phyloP scores from a whole-genome alignment of 1,284 basidiomycete species.

The Dichomitus squalens region DNA sequence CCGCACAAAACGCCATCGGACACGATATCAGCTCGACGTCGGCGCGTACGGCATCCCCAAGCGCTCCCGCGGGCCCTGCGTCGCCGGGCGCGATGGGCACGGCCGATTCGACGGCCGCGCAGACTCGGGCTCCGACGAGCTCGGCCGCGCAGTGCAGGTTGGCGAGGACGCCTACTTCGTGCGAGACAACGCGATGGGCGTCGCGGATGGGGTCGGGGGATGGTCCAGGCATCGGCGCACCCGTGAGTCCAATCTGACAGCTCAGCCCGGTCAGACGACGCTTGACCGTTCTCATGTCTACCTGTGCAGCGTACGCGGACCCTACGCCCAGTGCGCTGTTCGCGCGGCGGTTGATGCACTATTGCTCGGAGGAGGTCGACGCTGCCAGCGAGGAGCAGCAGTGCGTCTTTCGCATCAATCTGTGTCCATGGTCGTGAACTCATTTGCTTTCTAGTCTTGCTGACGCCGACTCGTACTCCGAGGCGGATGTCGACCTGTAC shows the following conservation, averaged over 20 bases:
- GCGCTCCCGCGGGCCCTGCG: slow-evolving; percentile 31
- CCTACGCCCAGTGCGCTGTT: slow-evolving; percentile 76
- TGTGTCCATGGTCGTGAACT: background rate
- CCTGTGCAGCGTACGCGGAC: slow-evolving; percentile 22
- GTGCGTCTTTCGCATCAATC: slow-evolving; percentile 4
- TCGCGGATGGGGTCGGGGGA: slow-evolving; percentile 89
- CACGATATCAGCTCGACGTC: slow-evolving; percentile 65
- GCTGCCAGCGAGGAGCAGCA: slow-evolving; percentile 22
- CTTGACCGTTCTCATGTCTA: background rate
- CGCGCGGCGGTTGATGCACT: slow-evolving; percentile 86
- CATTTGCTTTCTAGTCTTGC: slow-evolving; percentile 1
- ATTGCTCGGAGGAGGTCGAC: slow-evolving; percentile 60
- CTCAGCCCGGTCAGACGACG: background rate
- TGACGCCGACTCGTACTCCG: slow-evolving; percentile 14
- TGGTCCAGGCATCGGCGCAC: slow-evolving; percentile 57
- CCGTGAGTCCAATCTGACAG: slow-evolving; percentile 28
- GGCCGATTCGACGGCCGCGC: slow-evolving; percentile 26
- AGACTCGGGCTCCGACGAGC: slow-evolving; percentile 31
- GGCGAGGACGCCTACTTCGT: slow-evolving; percentile 90
- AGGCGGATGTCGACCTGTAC: slow-evolving; percentile 28
- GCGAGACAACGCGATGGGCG: slow-evolving; percentile 80
- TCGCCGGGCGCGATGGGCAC: slow-evolving; percentile 35
- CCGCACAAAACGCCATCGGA: slow-evolving; percentile 40
- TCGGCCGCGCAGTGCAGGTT: slow-evolving; percentile 66
- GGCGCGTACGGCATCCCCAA: slow-evolving; percentile 75